phyloP scores from a whole-genome alignment of 2,329 filamentous ascomycete genomes.

The Trichoderma sp. region DNA sequence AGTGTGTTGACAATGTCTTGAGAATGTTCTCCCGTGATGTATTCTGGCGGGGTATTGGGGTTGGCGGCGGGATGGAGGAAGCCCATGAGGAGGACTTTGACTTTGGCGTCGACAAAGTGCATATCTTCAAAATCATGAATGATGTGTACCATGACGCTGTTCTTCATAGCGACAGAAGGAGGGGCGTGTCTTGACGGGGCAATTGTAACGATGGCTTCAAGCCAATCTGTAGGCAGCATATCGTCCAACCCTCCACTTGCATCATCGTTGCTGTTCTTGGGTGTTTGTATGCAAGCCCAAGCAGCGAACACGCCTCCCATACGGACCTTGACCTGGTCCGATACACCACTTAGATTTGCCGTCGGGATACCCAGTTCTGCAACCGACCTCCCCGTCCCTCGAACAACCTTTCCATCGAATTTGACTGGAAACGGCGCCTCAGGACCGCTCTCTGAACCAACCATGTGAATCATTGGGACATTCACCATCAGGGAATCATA shows the following conservation, averaged over 20 bases:
- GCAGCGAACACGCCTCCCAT: conserved; percentile 63
- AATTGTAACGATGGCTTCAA: conserved; percentile 56
- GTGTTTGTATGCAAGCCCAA: conserved; percentile 50
- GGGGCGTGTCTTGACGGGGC: conserved; percentile 47
- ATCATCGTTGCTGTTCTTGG: conserved; percentile 18
- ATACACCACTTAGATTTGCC: conserved; percentile 51
- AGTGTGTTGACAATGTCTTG: conserved; percentile 43
- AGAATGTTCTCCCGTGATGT: conserved; percentile 31
- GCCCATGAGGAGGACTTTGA: conserved; percentile 59
- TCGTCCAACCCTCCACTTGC: conserved; percentile 27
- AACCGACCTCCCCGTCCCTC: conserved; percentile 41
- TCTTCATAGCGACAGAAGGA: conserved; percentile 46
- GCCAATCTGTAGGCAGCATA: conserved; percentile 47
- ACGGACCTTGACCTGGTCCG: conserved; percentile 50
- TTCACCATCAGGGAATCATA: conserved; percentile 38
- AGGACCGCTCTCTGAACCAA: conserved; percentile 52
- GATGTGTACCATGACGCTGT: conserved; percentile 52
- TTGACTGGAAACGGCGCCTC: conserved; percentile 51
- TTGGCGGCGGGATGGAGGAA: conserved; percentile 44
- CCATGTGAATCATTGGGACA: conserved; percentile 32
- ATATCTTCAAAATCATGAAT: conserved; percentile 47
- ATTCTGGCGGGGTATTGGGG: conserved; percentile 21
- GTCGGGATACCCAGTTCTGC: conserved; percentile 48
- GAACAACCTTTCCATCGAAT: conserved; percentile 47
- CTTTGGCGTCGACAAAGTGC: conserved; percentile 40